Evolutionary conservation across 2,329 filamentous ascomycete genomes (phyloP), one percentile per base, ranked within the genome.

Genomic region (Metarhizium anisopliae): DNA sequence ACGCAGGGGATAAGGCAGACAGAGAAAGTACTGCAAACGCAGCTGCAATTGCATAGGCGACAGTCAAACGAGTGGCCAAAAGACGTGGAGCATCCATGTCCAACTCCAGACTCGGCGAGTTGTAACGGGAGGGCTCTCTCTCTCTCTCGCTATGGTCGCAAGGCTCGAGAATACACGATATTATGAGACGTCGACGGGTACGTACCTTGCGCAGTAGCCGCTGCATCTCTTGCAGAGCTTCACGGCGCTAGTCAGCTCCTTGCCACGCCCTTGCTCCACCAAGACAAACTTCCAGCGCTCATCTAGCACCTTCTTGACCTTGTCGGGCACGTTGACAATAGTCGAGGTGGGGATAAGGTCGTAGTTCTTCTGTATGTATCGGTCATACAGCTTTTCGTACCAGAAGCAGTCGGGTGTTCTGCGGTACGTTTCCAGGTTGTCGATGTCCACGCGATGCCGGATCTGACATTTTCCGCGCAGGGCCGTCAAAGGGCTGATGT

Each of bases 281-380:
- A 96, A 81, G 61, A 99, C 90, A 73, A 88, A 97, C 72, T 89
- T 95, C 94, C 94, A 99, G 67, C 92, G 85, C 73, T 96, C 90
- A 70, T 97, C 90, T 50, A 99, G 80, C 55, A 96, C 92, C 72
- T 90, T 95, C 73, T 97, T 97, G 67, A 99, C 93, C 67, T 88
- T 90, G 62, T 87, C 87, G 5, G 94, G 94, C 51, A 99, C 94
- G 68, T 99, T 99, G 75, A 97, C 93, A 66, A 99, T 94, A 66
- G 89, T 85, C 58, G 81, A 83, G 14, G 92, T 95, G 1, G 94
- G 93, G 59, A 99, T 93, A 55, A 96, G 89, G 66, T 99, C 94
- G 78, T 97, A 97, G 72, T 93, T 92, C 60, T 95, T 92, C 68
- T 96, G 91, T 61, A 99, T 97, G 74, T 97, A 99, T 57, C 94